Base-by-base conservation (phyloP, 805 yeast species). In the Candida patagonica region DNA sequence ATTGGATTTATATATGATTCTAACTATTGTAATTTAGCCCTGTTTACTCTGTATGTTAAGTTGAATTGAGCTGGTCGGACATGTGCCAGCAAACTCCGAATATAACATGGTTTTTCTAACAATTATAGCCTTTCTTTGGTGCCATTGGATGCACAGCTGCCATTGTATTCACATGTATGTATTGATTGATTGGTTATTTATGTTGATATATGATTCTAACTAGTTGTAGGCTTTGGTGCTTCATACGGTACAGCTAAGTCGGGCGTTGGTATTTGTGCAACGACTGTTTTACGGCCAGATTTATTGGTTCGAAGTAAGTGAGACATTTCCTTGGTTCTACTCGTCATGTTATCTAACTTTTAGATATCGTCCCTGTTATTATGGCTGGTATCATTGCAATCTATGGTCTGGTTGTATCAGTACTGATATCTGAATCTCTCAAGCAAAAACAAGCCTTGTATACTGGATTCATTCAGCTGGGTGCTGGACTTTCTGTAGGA, bases 341-440 rank as follows among this genome's bases (percentile, higher is more conserved):
- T 12, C 26, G 6, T 12, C 12, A 5, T n/a, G 25, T 30, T 37
- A 27, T 26, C 29, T 13, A 16, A 13, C 8, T 5, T 13, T 22
- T 19, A 47, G 42, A 84, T 70, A 80, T 88, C 56, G 95, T 89
- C 47, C 98, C 98, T 50, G 96, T 92, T 55, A 78, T 89, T 70
- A 89, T 89, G 96, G 96, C 97, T 50, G 98, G 98, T 89, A 89
- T 89, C 61, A 87, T 89, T 70, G 96, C 97, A 69, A 88, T 89
- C 43, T 89, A 89, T 65, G 98, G 98, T 44, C 71, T 89, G 60
- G 97, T 89, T 49, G 96, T 89, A 45, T 83, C 96, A 20, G 98
- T 89, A 49, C 76, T 89, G 62, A 89, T 89, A 49, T 81, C 96
- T 41, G 92, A 84, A 56, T 78, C 89, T 38, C 75, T 89, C 57